Conservation (phyloP, 2,329 filamentous ascomycete species). For the Penicillium sp. region DNA sequence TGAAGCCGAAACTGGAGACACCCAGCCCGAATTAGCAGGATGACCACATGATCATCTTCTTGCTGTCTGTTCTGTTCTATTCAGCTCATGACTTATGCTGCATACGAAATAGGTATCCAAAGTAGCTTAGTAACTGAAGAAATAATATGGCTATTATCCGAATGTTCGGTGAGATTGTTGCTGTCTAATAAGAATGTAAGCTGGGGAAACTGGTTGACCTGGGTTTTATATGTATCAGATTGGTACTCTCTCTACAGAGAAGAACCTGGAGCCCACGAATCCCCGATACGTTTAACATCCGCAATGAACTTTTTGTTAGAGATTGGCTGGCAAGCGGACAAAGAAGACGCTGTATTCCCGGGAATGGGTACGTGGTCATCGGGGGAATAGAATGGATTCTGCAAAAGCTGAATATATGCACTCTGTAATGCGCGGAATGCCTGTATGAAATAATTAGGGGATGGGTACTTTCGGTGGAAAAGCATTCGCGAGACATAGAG, state of each 20-base stretch:
- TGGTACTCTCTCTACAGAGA: conserved; percentile 58
- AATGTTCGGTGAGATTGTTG: conserved; percentile 31
- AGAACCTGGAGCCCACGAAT: conserved; percentile 74
- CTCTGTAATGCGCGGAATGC: conserved; percentile 87
- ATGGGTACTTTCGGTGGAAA: neutral
- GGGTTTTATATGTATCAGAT: neutral
- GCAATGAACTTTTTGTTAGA: conserved; percentile 75
- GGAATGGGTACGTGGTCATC: conserved; percentile 70
- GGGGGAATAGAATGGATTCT: conserved; percentile 93
- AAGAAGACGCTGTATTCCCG: conserved; percentile 41
- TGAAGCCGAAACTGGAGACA: conserved; percentile 32
- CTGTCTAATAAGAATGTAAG: conserved; percentile 44
- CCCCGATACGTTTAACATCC: conserved; percentile 82
- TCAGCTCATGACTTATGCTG: neutral
- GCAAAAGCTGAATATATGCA: conserved; percentile 83
- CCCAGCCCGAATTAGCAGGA: neutral
- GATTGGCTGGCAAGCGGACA: conserved; percentile 61
- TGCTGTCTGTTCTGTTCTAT: neutral
- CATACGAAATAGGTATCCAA: neutral
- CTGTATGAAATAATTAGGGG: conserved; percentile 38
- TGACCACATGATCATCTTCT: neutral
- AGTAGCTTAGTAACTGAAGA: neutral
- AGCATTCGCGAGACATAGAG: neutral
- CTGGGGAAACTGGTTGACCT: neutral
- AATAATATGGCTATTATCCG: neutral